phyloP scores from a whole-genome alignment of 257 asterid genomes.

The Fraxinus cuspidata region DNA sequence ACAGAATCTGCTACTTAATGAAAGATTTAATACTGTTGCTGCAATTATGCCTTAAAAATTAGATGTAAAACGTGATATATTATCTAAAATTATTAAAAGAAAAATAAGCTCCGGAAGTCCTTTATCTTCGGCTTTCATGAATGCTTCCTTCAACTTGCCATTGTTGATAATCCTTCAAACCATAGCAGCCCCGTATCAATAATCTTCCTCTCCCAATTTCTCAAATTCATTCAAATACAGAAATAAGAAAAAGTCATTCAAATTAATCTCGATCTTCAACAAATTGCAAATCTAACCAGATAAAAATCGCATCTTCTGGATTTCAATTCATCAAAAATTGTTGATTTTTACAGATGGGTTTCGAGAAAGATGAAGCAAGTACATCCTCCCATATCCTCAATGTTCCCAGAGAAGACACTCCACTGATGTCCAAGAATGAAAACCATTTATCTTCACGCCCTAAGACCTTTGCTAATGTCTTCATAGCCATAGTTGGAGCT shows the following conservation, averaged over 20 bases:
- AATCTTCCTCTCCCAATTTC: background rate
- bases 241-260: background rate
- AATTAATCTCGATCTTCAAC: background rate
- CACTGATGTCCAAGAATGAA: slow-evolving; percentile 42
- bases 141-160: background rate
- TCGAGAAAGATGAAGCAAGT: slow-evolving; percentile 41
- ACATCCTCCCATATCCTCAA: slow-evolving; percentile 51
- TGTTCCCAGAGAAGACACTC: slow-evolving; percentile 70
- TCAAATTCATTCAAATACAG: background rate
- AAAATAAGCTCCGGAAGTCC: background rate
- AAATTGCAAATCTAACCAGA: background rate
- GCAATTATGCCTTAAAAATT: no score
- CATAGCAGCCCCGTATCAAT: background rate
- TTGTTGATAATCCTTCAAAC: background rate
- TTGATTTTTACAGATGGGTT: slow-evolving; percentile 29
- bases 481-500: slow-evolving; percentile 83
- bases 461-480: slow-evolving; percentile 83
- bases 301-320: background rate
- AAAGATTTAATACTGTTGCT: no score
- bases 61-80: no score
- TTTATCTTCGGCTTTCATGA: background rate
- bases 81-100: background rate
- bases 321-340: background rate
- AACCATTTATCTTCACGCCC: slow-evolving; percentile 60
- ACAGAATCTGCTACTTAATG: no score